Evolutionary conservation across 2,329 filamentous ascomycete genomes (phyloP), one percentile per base, ranked within the genome.

Genomic region (Hypoxylon sp.): DNA sequence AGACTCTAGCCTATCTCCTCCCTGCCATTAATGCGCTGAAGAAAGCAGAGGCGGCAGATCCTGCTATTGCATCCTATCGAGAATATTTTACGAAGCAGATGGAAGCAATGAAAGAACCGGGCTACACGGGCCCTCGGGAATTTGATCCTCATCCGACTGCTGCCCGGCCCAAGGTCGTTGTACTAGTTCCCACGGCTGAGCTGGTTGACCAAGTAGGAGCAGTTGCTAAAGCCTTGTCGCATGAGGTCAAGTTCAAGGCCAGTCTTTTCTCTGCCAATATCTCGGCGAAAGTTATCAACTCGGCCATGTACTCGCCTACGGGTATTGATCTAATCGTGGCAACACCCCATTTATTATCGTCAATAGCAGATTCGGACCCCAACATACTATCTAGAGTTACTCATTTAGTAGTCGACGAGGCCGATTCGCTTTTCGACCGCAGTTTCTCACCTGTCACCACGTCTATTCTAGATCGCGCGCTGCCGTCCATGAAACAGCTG

Each of bases 351-450:
- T 80, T 99, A 7, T 82, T 99, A 27, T 82, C 88, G 47, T 92
- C 90, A 55, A 94, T 99, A 66, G 90, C 90, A 8, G 86, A 96
- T 60, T 87, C 86, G 13, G 91, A 97, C 60, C 94, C 94, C 7
- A 93, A 96, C 65, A 86, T 99, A 55, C 83, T 99, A 25, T 92
- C 90, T n/a, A 88, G 91, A 8, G 92, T 97, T 51, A 86, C 84
- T 1, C 90, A 97, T 68, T 80, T 99, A 7, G 82, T 99, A 51
- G 80, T 96, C 37, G 95, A 99, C 68, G 95, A 99, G 76, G 95
- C 95, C 1, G 94, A 99, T 73, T 97, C 92, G 3, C 83, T 99
- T 7, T 83, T 99, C 61, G 95, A 99, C 73, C 89, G 91, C 50
- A 95, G 91, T 51, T 99, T 99, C 75, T 82, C 89, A 3, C 87